These are phyloP conservation scores for Malassezia nana DNA, from an alignment of 1,284 basidiomycete genomes.

Conservation along the genomic window DNA sequence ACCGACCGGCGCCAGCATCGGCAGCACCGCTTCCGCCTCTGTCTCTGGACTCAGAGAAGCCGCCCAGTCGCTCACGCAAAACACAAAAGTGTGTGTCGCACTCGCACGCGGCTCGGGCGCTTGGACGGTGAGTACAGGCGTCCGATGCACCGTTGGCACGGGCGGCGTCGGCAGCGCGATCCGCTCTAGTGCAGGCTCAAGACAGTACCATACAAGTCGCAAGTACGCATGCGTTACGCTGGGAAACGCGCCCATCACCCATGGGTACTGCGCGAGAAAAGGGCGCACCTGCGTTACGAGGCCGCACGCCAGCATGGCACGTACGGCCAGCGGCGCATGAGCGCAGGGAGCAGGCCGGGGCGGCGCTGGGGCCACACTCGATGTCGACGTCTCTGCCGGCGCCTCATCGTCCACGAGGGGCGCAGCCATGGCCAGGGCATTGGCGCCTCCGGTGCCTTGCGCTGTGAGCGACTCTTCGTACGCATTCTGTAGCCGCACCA, in stretches of 20 bases:
- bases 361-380: slow-evolving; percentile 19
- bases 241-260: slow-evolving; percentile 67
- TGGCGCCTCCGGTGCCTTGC: slow-evolving; percentile 56
- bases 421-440: slow-evolving; percentile 72
- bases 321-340: slow-evolving; percentile 70
- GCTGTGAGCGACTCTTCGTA: slow-evolving; percentile 62
- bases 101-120: slow-evolving; percentile 36
- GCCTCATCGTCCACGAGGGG: slow-evolving; percentile 62
- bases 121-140: slow-evolving; percentile 24
- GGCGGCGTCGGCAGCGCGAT: neutral
- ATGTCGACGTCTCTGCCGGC: slow-evolving; percentile 19
- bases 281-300: slow-evolving; percentile 66
- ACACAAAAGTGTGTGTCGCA: slow-evolving; percentile 24
- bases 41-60: slow-evolving; percentile 22
- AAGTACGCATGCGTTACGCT: slow-evolving; percentile 66
- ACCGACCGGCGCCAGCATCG: slow-evolving; percentile 38
- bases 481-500: slow-evolving; percentile 55
- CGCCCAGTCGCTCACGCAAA: slow-evolving; percentile 39
- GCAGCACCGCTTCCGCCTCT: slow-evolving; percentile 25
- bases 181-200: slow-evolving; percentile 33
- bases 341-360: slow-evolving; percentile 54
- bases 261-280: slow-evolving; percentile 71
- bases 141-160: neutral
- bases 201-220: slow-evolving; percentile 36
- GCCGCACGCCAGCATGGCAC: slow-evolving; percentile 75